Evolutionary conservation across 148 eudicot genomes (phyloP).

Genomic region (Vaccinium corymbosum): DNA sequence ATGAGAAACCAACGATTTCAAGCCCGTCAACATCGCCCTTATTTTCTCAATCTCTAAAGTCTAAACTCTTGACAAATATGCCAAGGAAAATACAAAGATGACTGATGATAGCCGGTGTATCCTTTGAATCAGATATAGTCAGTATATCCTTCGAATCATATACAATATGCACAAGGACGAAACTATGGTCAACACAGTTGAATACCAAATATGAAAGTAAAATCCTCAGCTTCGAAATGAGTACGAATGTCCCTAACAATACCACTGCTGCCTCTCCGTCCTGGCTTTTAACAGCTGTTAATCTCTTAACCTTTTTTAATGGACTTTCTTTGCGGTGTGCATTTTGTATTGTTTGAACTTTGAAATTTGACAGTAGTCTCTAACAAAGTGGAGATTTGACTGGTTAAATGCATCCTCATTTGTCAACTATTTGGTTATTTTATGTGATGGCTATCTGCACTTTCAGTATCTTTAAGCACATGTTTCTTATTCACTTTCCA

Average conservation of each 20-base stretch:
- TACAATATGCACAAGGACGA: neutral
- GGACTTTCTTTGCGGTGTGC: neutral
- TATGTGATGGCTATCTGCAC: neutral
- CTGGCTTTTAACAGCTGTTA: neutral
- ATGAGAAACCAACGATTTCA: neutral
- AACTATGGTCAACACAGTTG: neutral
- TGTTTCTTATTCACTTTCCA: neutral
- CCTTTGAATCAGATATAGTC: neutral
- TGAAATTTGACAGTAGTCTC: neutral
- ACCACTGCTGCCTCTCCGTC: neutral
- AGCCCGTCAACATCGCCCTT: neutral
- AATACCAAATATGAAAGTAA: neutral
- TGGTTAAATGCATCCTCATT: constrained; percentile 6
- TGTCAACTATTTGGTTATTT: neutral
- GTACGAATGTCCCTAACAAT: neutral
- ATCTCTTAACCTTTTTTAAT: neutral
- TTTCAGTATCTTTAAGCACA: neutral
- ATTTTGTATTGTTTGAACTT: neutral
- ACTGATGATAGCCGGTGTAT: neutral
- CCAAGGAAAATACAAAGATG: neutral
- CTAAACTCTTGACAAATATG: neutral
- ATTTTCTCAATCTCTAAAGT: neutral
- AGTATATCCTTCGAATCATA: neutral
- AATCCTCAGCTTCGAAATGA: neutral
- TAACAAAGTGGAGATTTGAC: neutral